Evolutionary conservation across 1,284 basidiomycete species (phyloP).

Genomic region (Ustilago xerochloae): DNA sequence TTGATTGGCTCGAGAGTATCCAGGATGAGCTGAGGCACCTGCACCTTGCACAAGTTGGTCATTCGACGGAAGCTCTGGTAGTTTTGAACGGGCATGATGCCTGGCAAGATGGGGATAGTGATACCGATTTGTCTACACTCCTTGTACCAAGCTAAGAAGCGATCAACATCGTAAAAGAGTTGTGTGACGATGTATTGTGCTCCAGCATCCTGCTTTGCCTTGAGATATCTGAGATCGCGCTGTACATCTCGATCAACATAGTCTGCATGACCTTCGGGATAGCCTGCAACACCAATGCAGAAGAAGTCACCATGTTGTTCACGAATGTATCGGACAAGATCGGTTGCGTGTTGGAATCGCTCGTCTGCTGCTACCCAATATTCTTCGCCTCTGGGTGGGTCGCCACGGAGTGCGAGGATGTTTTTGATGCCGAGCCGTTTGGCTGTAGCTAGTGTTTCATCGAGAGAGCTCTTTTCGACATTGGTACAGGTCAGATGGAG

Average conservation of each 20-base stretch:
- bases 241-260: constrained; percentile 75
- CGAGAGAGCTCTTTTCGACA: constrained; percentile 78
- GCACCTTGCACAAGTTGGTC: constrained; percentile 86
- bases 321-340: constrained; percentile 91
- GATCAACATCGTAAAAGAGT: constrained; percentile 91
- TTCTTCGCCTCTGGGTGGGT: constrained; percentile 91
- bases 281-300: constrained; percentile 92
- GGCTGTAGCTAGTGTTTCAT: constrained; percentile 83
- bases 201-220: constrained; percentile 91
- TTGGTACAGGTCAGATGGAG: constrained; percentile 98
- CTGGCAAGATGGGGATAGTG: constrained; percentile 88
- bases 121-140: constrained; percentile 75
- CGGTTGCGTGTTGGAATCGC: constrained; percentile 85
- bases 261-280: constrained; percentile 85
- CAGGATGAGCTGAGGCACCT: constrained; percentile 79
- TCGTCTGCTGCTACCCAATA: constrained; percentile 88
- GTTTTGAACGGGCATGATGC: constrained; percentile 98
- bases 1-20: constrained; percentile 79
- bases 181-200: constrained; percentile 97
- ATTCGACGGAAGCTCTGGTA: constrained; percentile 91
- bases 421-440: constrained; percentile 86
- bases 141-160: constrained; percentile 54
- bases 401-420: constrained; percentile 85
- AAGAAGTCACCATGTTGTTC: constrained; percentile 86
- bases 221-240: constrained; percentile 81